Evolutionary conservation across 441 rosid species (phyloP), one percentile per base, ranked within the genome.

Genomic region (Theobroma grandiflorum): DNA sequence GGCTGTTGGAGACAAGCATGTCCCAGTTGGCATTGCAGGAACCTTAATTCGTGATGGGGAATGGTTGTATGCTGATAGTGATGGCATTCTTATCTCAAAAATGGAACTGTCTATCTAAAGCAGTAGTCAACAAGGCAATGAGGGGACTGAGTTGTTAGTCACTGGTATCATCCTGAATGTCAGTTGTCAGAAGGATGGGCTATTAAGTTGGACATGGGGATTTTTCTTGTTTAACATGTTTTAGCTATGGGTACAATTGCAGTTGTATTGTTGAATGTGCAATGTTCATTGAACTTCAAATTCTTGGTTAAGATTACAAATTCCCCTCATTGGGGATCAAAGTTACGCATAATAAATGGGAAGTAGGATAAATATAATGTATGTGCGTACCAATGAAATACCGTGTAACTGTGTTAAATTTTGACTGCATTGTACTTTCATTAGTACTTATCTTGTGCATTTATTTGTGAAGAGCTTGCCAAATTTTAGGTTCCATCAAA

Each of bases 21-120:
- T 87, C 11, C 78, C 87, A 0, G 84, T 94, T 61, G 77, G 86
- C 59, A 76, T 95, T 50, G 96, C 79, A 11, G 96, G 97, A 57
- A 83, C 88, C 31, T 74, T 87, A 64, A 84, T 93, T 64, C 86
- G 66, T 8, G 91, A 94, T 3, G 94, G 96, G 31, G 97, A 95
- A 76, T 94, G 98, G 98, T 66, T 95, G 79, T 94, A 89, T 80
- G 97, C 93, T 47, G 98, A 95, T 69, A 88, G 88, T 26, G 97
- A 94, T 82, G 97, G 99, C 40, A 37, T 92, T 83, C 87, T 95
- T 18, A 85, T 92, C 76, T 91, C 95, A 11, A 89, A 83, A 77
- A 65, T 80, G 2, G 95, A 93, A 85, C 86, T 92, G 14, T 86
- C 93, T n/a, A 75, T 88, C 47, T 91, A 83, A 90, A 64, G 33